Evolutionary conservation across 2,329 filamentous ascomycete genomes (phyloP).

Genomic region (Fusarium tjaetaba): DNA sequence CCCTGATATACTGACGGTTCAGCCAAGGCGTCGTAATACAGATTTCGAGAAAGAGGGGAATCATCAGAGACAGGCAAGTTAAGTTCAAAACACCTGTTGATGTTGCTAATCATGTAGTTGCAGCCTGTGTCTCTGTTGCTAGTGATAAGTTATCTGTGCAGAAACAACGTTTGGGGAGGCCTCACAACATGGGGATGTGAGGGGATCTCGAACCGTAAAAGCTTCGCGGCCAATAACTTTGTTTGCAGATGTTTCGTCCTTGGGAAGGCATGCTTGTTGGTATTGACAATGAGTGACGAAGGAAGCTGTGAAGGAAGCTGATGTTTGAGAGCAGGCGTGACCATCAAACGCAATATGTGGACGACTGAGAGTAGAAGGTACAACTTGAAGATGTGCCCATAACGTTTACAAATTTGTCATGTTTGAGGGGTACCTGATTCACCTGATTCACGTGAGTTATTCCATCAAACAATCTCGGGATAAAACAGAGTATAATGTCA

Average conservation of each 20-base stretch:
- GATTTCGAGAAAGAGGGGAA: not conserved
- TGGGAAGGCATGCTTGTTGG: not conserved
- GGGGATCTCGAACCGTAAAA: not conserved
- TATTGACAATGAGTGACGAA: not conserved
- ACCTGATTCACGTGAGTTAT: not conserved
- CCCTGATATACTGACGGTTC: too few relatives aligned
- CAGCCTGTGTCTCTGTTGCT: not conserved
- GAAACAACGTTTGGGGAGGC: not conserved
- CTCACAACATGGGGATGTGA: not conserved
- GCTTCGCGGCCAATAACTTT: not conserved
- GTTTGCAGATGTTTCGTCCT: not conserved
- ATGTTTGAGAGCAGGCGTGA: not conserved
- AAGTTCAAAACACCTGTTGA: not conserved
- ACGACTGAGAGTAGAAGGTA: not conserved
- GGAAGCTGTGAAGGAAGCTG: not conserved
- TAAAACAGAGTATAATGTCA: not conserved
- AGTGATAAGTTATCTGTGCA: not conserved
- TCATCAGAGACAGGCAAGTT: too few relatives aligned
- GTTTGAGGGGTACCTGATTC: too few relatives aligned
- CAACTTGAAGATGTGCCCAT: not conserved
- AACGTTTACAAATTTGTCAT: not conserved
- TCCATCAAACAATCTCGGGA: not conserved
- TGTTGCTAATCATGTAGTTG: not conserved
- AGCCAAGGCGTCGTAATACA: not conserved
- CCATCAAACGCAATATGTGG: not conserved